phyloP scores from a whole-genome alignment of 2,329 filamentous ascomycete genomes.

The Colletotrichum sidae region DNA sequence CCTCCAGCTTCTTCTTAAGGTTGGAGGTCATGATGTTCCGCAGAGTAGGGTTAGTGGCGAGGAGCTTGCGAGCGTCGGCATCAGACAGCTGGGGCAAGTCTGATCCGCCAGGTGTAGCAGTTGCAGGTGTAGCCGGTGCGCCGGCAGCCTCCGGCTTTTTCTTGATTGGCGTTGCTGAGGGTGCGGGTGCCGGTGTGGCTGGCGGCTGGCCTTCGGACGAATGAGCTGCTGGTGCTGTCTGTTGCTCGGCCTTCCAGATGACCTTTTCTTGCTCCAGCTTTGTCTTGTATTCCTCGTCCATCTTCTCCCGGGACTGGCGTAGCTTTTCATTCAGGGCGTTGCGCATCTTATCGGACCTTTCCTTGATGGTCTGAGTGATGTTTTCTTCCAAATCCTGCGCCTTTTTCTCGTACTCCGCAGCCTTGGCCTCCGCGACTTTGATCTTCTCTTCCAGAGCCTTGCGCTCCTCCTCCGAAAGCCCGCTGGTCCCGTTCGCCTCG shows the following conservation, averaged over 20 bases:
- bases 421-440: conserved; percentile 68
- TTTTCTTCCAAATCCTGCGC: conserved; percentile 73
- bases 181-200: conserved; percentile 37
- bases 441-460: conserved; percentile 70
- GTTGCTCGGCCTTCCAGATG: conserved; percentile 69
- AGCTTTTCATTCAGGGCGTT: conserved; percentile 76
- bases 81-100: conserved; percentile 65
- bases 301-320: conserved; percentile 68
- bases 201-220: conserved; percentile 33
- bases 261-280: conserved; percentile 73
- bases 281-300: conserved; percentile 61
- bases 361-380: conserved; percentile 70
- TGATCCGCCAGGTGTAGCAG: conserved; percentile 43
- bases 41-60: conserved; percentile 67
- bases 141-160: conserved; percentile 46
- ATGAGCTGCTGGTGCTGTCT: conserved; percentile 33
- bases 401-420: conserved; percentile 73
- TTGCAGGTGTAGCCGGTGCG: conserved; percentile 50
- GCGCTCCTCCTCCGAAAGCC: conserved; percentile 67
- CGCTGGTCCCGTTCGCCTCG: conserved; percentile 38
- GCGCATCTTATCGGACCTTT: conserved; percentile 77
- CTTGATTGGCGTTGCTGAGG: conserved; percentile 55
- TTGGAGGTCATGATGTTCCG: conserved; percentile 70
- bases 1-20: conserved; percentile 77
- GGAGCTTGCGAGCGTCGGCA: conserved; percentile 66